A percentile compares a stretch with the other conserved stretches of the same genome.
phyloP scores from a whole-genome alignment of 2,329 filamentous ascomycete genomes.

The Phyllosticta capitalensis region DNA sequence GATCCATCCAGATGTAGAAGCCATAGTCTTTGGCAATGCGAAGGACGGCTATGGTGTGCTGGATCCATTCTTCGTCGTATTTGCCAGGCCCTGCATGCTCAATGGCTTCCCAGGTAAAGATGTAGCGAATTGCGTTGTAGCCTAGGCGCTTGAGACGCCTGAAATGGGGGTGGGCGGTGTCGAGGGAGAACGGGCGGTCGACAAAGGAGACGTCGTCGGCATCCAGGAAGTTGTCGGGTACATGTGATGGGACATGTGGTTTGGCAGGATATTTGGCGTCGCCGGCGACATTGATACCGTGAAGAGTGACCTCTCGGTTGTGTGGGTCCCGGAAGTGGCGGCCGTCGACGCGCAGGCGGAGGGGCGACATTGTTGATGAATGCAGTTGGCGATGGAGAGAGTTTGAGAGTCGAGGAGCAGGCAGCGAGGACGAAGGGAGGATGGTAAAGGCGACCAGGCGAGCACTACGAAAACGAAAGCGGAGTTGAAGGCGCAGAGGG shows the following conservation, averaged over 20 bases:
- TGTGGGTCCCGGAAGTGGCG: slow-evolving; percentile 71
- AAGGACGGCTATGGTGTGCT: slow-evolving; percentile 79
- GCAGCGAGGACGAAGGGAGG: slow-evolving; percentile 5
- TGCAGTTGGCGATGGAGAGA: slow-evolving; percentile 1
- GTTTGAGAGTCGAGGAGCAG: slow-evolving; percentile 4
- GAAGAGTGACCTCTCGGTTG: slow-evolving; percentile 76
- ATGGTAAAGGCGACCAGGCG: not conserved
- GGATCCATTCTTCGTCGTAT: slow-evolving; percentile 90
- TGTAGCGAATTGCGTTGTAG: slow-evolving; percentile 92
- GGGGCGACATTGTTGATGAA: slow-evolving; percentile 51
- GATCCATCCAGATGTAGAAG: slow-evolving; percentile 97
- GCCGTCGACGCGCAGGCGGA: slow-evolving; percentile 76
- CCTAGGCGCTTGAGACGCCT: slow-evolving; percentile 76
- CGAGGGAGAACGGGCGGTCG: slow-evolving; percentile 69
- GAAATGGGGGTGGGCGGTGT: slow-evolving; percentile 81
- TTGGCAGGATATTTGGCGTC: slow-evolving; percentile 82
- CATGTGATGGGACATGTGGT: slow-evolving; percentile 73
- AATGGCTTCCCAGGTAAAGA: slow-evolving; percentile 99
- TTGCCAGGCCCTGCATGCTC: slow-evolving; percentile 82
- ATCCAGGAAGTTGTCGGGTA: slow-evolving; percentile 74
- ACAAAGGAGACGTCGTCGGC: slow-evolving; percentile 88
- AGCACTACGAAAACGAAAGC: not conserved
- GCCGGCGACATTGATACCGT: slow-evolving; percentile 88
- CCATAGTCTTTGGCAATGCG: slow-evolving; percentile 79
- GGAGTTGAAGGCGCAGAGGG: slow-evolving; percentile 4